Percentiles rank a stretch among this genome's conserved stretches.
These are phyloP conservation scores for Puya raimondii DNA, from an alignment of 176 grass and related monocot genomes.

Conservation along the genomic window DNA sequence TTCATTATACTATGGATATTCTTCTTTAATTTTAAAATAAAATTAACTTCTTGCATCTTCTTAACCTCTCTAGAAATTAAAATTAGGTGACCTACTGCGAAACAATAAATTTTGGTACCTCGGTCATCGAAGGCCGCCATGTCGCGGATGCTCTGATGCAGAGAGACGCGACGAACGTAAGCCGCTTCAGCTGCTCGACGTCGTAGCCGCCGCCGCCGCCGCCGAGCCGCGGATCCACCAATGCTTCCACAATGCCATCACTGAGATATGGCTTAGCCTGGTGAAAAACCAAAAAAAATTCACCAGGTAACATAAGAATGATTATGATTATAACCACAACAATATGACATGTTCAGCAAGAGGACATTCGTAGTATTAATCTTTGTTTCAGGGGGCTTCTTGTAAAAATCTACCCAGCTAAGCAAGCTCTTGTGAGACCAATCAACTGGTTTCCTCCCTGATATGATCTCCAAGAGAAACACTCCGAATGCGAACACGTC, in stretches of 20 bases:
- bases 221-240: slow-evolving; percentile 67
- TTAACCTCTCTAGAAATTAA: background rate
- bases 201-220: slow-evolving; percentile 59
- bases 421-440: slow-evolving; percentile 81
- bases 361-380: background rate
- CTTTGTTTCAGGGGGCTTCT: too few relatives aligned
- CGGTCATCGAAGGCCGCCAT: slow-evolving; percentile 82
- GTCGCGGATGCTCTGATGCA: slow-evolving; percentile 53
- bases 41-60: background rate
- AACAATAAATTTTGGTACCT: slow-evolving; percentile 33
- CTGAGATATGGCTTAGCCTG: slow-evolving; percentile 83
- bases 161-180: slow-evolving; percentile 74
- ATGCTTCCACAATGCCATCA: slow-evolving; percentile 51
- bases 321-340: background rate
- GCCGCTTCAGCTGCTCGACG: slow-evolving; percentile 59
- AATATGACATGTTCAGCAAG: background rate
- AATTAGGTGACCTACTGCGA: slow-evolving; percentile 13
- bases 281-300: background rate
- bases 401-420: slow-evolving; percentile 44
- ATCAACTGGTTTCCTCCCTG: slow-evolving; percentile 79
- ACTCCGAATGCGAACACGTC: slow-evolving; percentile 96
- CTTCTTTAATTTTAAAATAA: background rate
- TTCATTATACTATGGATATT: slow-evolving; percentile 7
- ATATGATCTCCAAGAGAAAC: slow-evolving; percentile 92
- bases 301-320: background rate